Conservation (phyloP, 371 early-diverging fungal genomes). For the Nematocida parisii region DNA sequence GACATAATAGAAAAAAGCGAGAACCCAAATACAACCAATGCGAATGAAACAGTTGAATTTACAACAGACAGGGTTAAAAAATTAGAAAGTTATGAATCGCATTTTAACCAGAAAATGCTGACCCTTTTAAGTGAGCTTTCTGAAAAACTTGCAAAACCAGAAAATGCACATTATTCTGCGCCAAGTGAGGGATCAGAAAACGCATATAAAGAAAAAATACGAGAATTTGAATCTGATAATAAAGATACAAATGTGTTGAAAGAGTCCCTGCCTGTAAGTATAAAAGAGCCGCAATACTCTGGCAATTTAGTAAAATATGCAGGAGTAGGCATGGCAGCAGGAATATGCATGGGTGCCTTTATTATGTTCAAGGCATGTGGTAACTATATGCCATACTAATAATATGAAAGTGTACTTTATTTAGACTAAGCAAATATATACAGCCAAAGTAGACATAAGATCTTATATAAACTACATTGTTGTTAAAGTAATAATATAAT, state of each 20-base stretch:
- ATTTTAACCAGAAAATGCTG: slow-evolving; percentile 48
- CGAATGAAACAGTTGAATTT: background rate
- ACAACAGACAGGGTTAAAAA: slow-evolving; percentile 7
- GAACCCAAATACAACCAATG: background rate
- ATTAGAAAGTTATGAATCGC: slow-evolving; percentile 31
- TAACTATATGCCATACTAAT: slow-evolving; percentile 15
- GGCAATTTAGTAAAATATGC: background rate
- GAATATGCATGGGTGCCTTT: background rate
- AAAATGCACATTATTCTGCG: background rate
- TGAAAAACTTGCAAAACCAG: slow-evolving; percentile 11
- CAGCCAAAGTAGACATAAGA: background rate
- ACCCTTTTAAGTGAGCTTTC: slow-evolving; percentile 38
- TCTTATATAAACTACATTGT: no score
- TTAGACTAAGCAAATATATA: background rate
- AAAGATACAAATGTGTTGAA: background rate
- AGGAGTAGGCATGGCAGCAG: background rate
- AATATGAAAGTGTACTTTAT: background rate
- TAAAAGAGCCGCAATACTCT: background rate
- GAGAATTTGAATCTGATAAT: background rate
- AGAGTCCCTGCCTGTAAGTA: background rate
- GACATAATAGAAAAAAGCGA: slow-evolving; percentile 25
- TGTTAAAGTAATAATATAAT: no score
- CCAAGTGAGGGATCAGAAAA: background rate
- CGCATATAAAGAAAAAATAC: background rate
- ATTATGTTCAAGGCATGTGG: background rate